A percentile compares a stretch with the other conserved stretches of the same genome.
These are phyloP conservation scores for Candida sakaeoensis DNA, from an alignment of 805 yeast genomes.

Conservation along the genomic window DNA sequence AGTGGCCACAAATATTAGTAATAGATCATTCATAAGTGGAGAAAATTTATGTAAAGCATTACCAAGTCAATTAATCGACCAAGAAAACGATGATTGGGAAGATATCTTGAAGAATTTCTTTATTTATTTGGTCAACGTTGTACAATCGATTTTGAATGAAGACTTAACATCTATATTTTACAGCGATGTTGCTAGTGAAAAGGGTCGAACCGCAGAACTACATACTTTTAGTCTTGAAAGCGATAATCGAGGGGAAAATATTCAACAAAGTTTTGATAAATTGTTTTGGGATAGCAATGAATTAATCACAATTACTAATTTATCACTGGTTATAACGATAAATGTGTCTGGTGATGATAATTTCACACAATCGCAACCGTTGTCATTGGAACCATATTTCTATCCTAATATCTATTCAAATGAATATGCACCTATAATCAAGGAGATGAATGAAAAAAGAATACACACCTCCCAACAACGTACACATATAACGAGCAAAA, in stretches of 20 bases:
- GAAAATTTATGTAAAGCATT: constrained; percentile 15
- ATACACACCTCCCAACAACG: constrained; percentile 16
- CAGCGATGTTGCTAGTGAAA: constrained; percentile 24
- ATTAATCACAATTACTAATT: constrained; percentile 20
- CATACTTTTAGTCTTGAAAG: constrained; percentile 30
- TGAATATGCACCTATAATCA: constrained; percentile 17
- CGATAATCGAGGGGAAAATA: constrained; percentile 21
- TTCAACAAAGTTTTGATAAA: constrained; percentile 32
- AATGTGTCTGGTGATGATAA: constrained; percentile 26
- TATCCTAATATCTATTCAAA: constrained; percentile 34
- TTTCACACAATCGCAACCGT: constrained; percentile 13
- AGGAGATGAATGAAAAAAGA: constrained; percentile 17
- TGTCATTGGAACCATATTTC: constrained; percentile 26
- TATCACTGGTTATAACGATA: constrained; percentile 30
- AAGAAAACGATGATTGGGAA: constrained; percentile 18
- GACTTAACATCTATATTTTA: constrained; percentile 17
- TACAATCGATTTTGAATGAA: not conserved
- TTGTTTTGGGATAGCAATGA: constrained; percentile 36
- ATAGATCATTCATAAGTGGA: constrained; percentile 21
- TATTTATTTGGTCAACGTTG: not conserved
- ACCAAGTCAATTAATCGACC: constrained; percentile 16
- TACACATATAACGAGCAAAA: constrained; percentile 18
- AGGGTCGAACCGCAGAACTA: constrained; percentile 17
- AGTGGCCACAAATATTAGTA: constrained; percentile 13
- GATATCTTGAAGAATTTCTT: constrained; percentile 14